Percentiles rank a stretch among this genome's conserved stretches.
Conservation (phyloP, 305 asterid species). For the Fraxinus floribunda region DNA sequence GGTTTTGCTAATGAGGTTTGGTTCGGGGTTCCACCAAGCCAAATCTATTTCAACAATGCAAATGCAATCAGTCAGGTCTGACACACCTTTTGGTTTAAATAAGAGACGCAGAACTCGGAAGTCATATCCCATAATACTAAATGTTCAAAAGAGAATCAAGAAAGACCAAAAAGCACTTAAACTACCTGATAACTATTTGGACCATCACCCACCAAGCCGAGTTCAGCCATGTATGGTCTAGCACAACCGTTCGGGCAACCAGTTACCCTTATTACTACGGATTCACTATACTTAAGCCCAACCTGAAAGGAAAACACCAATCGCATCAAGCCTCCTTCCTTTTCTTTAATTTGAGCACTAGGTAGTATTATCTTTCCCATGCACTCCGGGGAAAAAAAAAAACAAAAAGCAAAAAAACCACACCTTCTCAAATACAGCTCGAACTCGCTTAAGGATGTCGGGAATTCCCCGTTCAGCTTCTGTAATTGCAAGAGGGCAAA, state of each 20-base stretch:
- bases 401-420: background rate
- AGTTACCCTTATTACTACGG: conserved; percentile 80
- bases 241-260: conserved; percentile 99
- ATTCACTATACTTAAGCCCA: conserved; percentile 81
- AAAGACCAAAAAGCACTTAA: background rate
- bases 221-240: conserved; percentile 99
- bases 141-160: background rate
- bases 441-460: conserved; percentile 78
- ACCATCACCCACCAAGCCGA: conserved; percentile 93
- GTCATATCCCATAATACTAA: background rate
- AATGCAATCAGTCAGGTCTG: background rate
- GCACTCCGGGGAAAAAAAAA: background rate
- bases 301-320: conserved; percentile 48
- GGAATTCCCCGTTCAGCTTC: conserved; percentile 99
- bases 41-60: conserved; percentile 40
- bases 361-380: background rate
- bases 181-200: conserved; percentile 92
- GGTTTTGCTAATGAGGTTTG: conserved; percentile 67
- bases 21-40: conserved; percentile 92
- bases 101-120: background rate
- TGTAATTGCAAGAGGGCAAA: conserved; percentile 86
- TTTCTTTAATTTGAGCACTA: conserved; percentile 1
- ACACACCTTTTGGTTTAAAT: background rate
- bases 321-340: conserved; percentile 2
- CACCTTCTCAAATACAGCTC: conserved; percentile 87